A percentile compares a stretch with the other conserved stretches of the same genome.
Evolutionary conservation across 306 rosid genomes (phyloP).

Genomic region (Inga laurina): DNA sequence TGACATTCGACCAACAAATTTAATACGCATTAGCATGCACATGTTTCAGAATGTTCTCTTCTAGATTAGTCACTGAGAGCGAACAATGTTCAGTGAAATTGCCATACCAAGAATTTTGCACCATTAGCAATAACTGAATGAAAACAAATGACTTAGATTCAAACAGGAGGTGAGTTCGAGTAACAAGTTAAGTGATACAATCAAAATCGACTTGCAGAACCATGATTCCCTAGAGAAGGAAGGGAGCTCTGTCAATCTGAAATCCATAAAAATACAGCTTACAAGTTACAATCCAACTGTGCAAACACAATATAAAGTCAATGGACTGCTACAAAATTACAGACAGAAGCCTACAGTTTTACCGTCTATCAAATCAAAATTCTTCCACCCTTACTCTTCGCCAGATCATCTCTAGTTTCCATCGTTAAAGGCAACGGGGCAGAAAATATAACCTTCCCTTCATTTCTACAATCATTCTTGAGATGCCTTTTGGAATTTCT

Average conservation of each 20-base stretch:
- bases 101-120: not conserved
- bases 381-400: constrained; percentile 53
- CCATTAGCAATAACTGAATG: not conserved
- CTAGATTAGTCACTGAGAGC: not conserved
- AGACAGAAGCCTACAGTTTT: constrained; percentile 5
- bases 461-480: constrained; percentile 32
- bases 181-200: constrained; percentile 28
- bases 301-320: constrained; percentile 33
- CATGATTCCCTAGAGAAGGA: constrained; percentile 22
- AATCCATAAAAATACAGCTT: constrained; percentile 22
- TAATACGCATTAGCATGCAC: not conserved
- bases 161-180: not conserved
- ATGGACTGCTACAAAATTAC: constrained; percentile 29
- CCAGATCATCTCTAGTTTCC: constrained; percentile 65
- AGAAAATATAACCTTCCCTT: constrained; percentile 52
- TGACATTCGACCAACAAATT: not conserved
- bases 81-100: not conserved
- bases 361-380: constrained; percentile 39
- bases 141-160: constrained; percentile 23
- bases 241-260: constrained; percentile 27
- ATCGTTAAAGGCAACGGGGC: constrained; percentile 83
- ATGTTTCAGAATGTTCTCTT: not conserved
- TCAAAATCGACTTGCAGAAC: constrained; percentile 29
- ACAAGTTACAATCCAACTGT: constrained; percentile 19
- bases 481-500: constrained; percentile 34